These are phyloP conservation scores for Polymyxa betae DNA, from an alignment of 208 protist genomes.

Conservation along the genomic window DNA sequence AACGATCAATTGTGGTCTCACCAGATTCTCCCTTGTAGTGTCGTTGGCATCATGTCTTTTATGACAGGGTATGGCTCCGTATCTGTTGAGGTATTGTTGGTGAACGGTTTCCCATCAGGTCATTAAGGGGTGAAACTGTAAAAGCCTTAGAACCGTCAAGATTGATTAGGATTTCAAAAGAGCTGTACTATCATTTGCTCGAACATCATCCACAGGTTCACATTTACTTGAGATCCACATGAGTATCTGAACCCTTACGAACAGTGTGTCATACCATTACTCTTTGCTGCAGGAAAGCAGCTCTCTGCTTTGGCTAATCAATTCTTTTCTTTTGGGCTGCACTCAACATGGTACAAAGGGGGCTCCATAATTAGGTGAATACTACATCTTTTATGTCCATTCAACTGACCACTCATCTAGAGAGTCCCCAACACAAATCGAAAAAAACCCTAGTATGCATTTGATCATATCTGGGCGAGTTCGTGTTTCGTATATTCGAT, in stretches of 20 bases:
- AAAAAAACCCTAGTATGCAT: slow-evolving; percentile 16
- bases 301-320: background rate
- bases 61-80: slow-evolving; percentile 1
- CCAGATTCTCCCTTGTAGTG: background rate
- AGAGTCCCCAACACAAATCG: background rate
- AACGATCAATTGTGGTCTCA: background rate
- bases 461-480: slow-evolving; percentile 8
- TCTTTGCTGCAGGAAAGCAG: background rate
- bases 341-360: slow-evolving; percentile 42
- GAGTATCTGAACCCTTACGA: background rate
- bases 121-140: background rate
- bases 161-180: slow-evolving; percentile 25
- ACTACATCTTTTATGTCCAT: background rate
- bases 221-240: background rate
- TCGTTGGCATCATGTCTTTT: slow-evolving; percentile 39
- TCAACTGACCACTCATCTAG: background rate
- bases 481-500: background rate
- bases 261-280: slow-evolving; percentile 16
- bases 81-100: too few relatives aligned
- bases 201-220: background rate
- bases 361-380: background rate
- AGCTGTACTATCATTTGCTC: background rate
- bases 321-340: slow-evolving; percentile 19
- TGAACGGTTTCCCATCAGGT: slow-evolving; percentile 4
- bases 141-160: background rate